Evolutionary conservation across 768 basidiomycete genomes (phyloP), one percentile per base, ranked within the genome.

Genomic region (Termitomyces sp.): DNA sequence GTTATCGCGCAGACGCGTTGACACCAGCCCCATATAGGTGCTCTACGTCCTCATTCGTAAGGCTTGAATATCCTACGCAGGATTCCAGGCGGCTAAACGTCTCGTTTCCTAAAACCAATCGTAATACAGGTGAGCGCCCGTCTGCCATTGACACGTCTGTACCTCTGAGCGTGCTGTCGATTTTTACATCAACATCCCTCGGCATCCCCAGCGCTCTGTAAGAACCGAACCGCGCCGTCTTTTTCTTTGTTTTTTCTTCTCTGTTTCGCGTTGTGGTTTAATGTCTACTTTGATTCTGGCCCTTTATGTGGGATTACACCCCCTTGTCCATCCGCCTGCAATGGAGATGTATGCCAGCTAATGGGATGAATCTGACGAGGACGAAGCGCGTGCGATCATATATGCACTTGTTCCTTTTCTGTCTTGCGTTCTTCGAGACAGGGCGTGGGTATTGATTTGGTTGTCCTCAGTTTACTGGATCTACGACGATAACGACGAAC

Each of bases 11-110:
- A 49, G 35, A 16, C 53, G 55, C 44, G 65, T 65, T 65, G 61
- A 63, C 62, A 55, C 57, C 61, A 51, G 52, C 24, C 58, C 40
- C n/a, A 55, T 59, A 56, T 52, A 65, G 64, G 64, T 65, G 58
- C 24, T 59, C 22, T 49, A 9, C 39, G 42, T 22, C 6, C 35
- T 5, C 20, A 36, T 55, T 22, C 46, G 18, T 60, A 32, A 60
- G 53, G 35, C 51, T 11, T 54, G 35, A 24, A 24, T 32, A 57
- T 39, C 22, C 9, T 46, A 7, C 35, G 20, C 46, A 32, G 8
- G 55, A 7, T 28, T 39, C 15, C 6, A 35, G 9, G 1, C 28
- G 18, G 9, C 9, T 16, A 32, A 39, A 32, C 9, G 18, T 38
- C 22, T 55, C 18, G 9, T 7, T 38, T 11, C 13, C n/a, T n/a